These are phyloP conservation scores for Curvularia spicifera DNA, from an alignment of 2,329 filamentous ascomycete species.

Conservation along the genomic window DNA sequence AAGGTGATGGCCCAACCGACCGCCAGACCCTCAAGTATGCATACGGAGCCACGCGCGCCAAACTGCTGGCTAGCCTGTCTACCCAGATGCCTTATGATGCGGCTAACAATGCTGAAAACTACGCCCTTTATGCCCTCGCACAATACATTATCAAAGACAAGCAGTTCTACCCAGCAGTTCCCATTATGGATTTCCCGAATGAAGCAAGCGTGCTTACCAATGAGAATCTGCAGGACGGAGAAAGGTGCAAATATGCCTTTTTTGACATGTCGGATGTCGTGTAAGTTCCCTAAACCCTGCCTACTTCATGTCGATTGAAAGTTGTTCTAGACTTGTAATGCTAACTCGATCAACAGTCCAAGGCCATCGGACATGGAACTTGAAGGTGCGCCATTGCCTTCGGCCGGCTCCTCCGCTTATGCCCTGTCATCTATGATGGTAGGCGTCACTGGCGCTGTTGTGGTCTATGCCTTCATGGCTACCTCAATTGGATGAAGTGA, in stretches of 20 bases:
- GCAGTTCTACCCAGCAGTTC: slow-evolving; percentile 40
- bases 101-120: slow-evolving; percentile 45
- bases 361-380: slow-evolving; percentile 25
- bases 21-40: slow-evolving; percentile 40
- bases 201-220: slow-evolving; percentile 42
- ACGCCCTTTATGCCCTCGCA: slow-evolving; percentile 43
- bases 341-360: slow-evolving; percentile 12
- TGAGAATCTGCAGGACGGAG: slow-evolving; percentile 43
- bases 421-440: slow-evolving; percentile 10
- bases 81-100: slow-evolving; percentile 44
- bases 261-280: slow-evolving; percentile 40
- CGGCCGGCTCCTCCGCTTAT: slow-evolving; percentile 20
- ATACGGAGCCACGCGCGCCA: slow-evolving; percentile 43
- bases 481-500: slow-evolving; percentile 23
- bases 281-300: slow-evolving; percentile 22
- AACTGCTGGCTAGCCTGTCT: slow-evolving; percentile 39
- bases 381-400: slow-evolving; percentile 30
- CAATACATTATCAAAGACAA: slow-evolving; percentile 40
- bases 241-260: slow-evolving; percentile 36
- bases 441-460: slow-evolving; percentile 8
- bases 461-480: slow-evolving; percentile 16
- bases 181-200: slow-evolving; percentile 41
- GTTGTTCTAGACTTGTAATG: background rate
- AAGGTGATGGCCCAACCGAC: slow-evolving; percentile 30
- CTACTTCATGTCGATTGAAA: background rate